Evolutionary conservation across 2,329 filamentous ascomycete genomes (phyloP).

Genomic region (Trichoderma sp.): DNA sequence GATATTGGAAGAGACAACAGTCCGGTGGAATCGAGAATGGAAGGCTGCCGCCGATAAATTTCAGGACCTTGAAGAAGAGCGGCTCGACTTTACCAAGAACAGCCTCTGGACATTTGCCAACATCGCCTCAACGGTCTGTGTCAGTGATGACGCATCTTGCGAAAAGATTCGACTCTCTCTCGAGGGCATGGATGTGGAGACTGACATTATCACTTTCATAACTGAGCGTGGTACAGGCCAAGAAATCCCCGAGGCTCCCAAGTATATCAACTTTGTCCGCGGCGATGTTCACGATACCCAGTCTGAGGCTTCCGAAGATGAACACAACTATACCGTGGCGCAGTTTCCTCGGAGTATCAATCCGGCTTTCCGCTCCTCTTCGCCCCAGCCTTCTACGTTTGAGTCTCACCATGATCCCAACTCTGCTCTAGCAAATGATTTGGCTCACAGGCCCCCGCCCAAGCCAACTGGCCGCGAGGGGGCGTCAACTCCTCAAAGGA

Average conservation of each 20-base stretch:
- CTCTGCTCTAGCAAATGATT: constrained; percentile 67
- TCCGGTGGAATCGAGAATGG: constrained; percentile 97
- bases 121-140: constrained; percentile 93
- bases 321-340: constrained; percentile 81
- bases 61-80: constrained; percentile 96
- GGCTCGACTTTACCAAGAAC: constrained; percentile 95
- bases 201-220: constrained; percentile 89
- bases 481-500: constrained; percentile 54
- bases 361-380: constrained; percentile 92
- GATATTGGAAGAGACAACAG: constrained; percentile 89
- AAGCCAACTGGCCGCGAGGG: constrained; percentile 52
- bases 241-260: constrained; percentile 95
- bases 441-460: constrained; percentile 59
- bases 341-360: constrained; percentile 96
- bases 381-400: constrained; percentile 89
- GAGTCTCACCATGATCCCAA: constrained; percentile 90
- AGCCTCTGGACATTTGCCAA: constrained; percentile 98
- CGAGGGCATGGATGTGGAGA: constrained; percentile 95
- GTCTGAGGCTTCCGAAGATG: constrained; percentile 83
- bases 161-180: constrained; percentile 93
- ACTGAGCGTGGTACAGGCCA: constrained; percentile 86
- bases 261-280: constrained; percentile 98
- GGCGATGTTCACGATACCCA: constrained; percentile 79
- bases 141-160: constrained; percentile 94
- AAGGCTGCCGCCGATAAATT: constrained; percentile 98